Evolutionary conservation across 2,329 filamentous ascomycete genomes (phyloP).

Genomic region (Pseudomassariella vexata): DNA sequence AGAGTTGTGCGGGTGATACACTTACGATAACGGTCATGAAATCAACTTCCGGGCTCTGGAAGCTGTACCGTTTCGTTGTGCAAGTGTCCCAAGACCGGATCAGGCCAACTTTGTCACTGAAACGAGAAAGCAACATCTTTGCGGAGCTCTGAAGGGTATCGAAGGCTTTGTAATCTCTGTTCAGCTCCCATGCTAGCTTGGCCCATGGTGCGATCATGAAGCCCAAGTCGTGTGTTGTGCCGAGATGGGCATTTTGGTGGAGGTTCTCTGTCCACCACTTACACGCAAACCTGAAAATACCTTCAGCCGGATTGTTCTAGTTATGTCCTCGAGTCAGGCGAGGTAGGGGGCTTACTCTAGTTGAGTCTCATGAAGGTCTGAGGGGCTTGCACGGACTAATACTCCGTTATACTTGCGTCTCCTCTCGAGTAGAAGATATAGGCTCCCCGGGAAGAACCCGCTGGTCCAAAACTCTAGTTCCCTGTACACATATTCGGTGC

Average conservation of each 20-base stretch:
- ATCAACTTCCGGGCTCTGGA: constrained; percentile 26
- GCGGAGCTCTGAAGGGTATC: constrained; percentile 27
- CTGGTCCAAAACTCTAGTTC: constrained; percentile 39
- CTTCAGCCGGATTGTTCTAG: too few relatives aligned
- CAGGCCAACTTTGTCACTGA: constrained; percentile 23
- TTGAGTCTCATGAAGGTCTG: constrained; percentile 16
- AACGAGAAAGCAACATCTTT: constrained; percentile 30
- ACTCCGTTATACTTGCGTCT: constrained; percentile 21
- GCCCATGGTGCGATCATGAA: constrained; percentile 37
- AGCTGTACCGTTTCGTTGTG: constrained; percentile 30
- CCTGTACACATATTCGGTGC: constrained; percentile 31
- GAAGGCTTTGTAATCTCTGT: constrained; percentile 28
- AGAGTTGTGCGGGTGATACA: background rate
- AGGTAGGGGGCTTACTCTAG: constrained; percentile 18
- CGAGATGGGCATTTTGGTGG: constrained; percentile 26
- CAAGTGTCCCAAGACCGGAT: constrained; percentile 39
- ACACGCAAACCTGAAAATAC: constrained; percentile 22
- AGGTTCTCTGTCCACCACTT: constrained; percentile 35
- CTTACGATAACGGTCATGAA: constrained; percentile 36
- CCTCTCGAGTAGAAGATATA: constrained; percentile 34
- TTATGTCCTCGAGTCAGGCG: too few relatives aligned
- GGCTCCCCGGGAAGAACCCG: constrained; percentile 39
- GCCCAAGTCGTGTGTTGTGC: constrained; percentile 34
- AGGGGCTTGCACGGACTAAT: too few relatives aligned
- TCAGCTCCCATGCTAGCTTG: constrained; percentile 30